phyloP scores from a whole-genome alignment of 805 yeast species.

The Cyberlindnera bimundalis region DNA sequence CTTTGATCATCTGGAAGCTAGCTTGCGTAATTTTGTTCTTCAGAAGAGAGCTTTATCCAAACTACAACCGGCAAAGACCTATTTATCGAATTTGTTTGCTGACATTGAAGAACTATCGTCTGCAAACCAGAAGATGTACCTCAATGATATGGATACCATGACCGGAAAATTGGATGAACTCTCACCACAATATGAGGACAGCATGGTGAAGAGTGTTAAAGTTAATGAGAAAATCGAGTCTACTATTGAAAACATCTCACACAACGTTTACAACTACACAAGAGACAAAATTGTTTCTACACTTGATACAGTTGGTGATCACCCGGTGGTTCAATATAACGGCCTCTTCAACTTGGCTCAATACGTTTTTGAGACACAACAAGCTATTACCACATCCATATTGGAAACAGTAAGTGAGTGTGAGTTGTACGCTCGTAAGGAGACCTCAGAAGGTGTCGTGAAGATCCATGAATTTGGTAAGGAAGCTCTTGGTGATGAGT shows the following conservation, averaged over 20 bases:
- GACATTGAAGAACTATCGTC: constrained; percentile 63
- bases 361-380: constrained; percentile 69
- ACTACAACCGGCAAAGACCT: constrained; percentile 90
- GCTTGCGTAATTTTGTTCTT: constrained; percentile 78
- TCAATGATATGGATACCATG: constrained; percentile 46
- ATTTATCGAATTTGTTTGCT: constrained; percentile 59
- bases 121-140: constrained; percentile 56
- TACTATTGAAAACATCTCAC: constrained; percentile 57
- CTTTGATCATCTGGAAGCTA: constrained; percentile 80
- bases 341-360: constrained; percentile 65
- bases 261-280: constrained; percentile 58
- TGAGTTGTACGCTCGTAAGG: constrained; percentile 64
- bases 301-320: constrained; percentile 47
- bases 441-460: constrained; percentile 59
- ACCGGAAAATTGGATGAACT: constrained; percentile 50
- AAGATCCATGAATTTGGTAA: constrained; percentile 62
- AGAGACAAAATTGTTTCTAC: constrained; percentile 48
- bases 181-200: constrained; percentile 59
- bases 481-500: constrained; percentile 58
- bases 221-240: constrained; percentile 58
- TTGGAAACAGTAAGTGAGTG: constrained; percentile 57
- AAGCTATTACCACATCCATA: constrained; percentile 62
- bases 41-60: constrained; percentile 89
- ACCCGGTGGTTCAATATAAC: constrained; percentile 48
- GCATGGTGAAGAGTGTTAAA: constrained; percentile 47